Base-by-base conservation (phyloP, 116 monocot genomes). In the Cymodocea nodosa region DNA sequence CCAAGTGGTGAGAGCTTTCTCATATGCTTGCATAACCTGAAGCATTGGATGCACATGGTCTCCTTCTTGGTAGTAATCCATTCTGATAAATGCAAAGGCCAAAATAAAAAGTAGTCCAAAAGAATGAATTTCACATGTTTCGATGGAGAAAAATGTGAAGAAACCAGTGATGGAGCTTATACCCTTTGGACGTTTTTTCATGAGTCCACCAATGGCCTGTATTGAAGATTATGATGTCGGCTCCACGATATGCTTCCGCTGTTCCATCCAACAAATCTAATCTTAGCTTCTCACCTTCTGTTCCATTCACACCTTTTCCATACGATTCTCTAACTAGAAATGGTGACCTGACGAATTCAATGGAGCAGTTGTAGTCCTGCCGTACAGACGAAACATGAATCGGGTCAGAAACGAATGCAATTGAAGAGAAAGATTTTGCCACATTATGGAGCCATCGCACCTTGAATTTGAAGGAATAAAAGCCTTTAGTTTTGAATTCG, bases 201-300 rank as follows among this genome's bases (percentile, higher is more conserved):
- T 90, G 90, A 61, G 84, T 95, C 95, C 95, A 95, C 95, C 95
- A 95, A 63, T 95, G 95, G 14, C 90, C 95, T 15, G 95, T 87
- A 68, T 90, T 95, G 78, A 95, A 95, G 63, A 95, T 76, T 66
- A 87, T 40, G 53, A 95, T 70, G 68, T 95, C 80, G 11, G 95
- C 90, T 37, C 71, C 66, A 51, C 53, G 71, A 62, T 87, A 90
- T 40, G 85, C 74, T 50, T 17, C 12, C n/a, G 79, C 75, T 40
- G 87, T 76, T 35, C 71, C 85, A 50, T 95, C 95, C 57, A 90
- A 52, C 16, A 83, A 18, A 78, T 95, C 95, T 78, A 95, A 77
- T 65, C 83, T 85, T 34, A 95, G 66, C 72, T 67, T 81, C 67
- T 81, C 87, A 67, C 83, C 79, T 13, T 70, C 65, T 5, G 57